Base-by-base conservation (phyloP, 78 protist species). In the Trichosphaerium sp. region DNA sequence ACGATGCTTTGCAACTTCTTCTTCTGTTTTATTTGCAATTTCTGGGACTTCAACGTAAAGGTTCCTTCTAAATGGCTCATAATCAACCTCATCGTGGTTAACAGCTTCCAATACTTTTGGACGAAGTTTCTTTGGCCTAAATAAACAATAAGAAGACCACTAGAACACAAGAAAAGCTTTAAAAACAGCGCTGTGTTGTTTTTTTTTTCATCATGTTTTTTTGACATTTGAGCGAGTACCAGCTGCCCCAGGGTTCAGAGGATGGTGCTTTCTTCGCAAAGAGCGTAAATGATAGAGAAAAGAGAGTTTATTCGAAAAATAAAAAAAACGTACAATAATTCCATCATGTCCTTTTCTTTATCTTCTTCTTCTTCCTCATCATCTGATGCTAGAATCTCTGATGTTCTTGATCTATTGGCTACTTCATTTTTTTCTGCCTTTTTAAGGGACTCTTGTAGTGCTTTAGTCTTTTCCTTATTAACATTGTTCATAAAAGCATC, bases 41-140 rank as follows among this genome's bases (percentile, higher is more conserved):
- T 75, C 91, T 1, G 77, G 71, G 26, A 90, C 85, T 38, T 88
- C 96, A 2, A 85, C 63, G 84, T 90, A 95, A 48, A 97, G 89
- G 51, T 71, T 35, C 63, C 87, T 88, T 8, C 85, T 67, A 54
- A 95, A 88, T 8, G 72, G 83, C 14, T 28, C 44, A 78, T 94
- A 92, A 7, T 85, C 51, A 18, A 87, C 51, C 21, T 6, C 25
- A 2, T 74, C 2, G 80, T 94, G 98, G 78, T 94, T 92, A 12
- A 91, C 75, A 0, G 51, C 28, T 0, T 49, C 14, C 49, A 87
- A 34, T 23, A 77, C 83, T 32, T 67, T 56, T 54, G 51, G 28
- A 38, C 51, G 34, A 37, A 6, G 21, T 28, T 40, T 14, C 31
- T 28, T 57, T 21, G 2, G n/a, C n/a, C 32, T 2, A 3, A 11